Evolutionary conservation across 345 rosid species (phyloP).

Genomic region (Corchorus capsularis): DNA sequence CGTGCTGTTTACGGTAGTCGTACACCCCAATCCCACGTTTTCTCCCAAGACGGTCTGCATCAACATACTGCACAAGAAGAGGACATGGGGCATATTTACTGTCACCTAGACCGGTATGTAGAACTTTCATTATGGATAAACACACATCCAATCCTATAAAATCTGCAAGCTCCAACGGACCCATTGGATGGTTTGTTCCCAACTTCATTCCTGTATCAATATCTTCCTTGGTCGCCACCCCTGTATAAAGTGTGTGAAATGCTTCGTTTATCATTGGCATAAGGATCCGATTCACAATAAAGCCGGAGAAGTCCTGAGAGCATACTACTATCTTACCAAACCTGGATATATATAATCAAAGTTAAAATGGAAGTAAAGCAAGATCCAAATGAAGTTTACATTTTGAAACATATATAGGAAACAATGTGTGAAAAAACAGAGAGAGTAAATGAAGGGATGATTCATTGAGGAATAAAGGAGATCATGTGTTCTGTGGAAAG

Average conservation of each 20-base stretch:
- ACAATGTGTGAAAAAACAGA: neutral
- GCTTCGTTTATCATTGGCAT: constrained; percentile 99
- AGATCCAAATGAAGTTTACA: neutral
- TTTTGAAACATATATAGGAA: neutral
- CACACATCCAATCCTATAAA: constrained; percentile 82
- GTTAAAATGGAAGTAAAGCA: neutral
- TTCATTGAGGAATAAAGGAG: neutral
- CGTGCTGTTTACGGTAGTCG: constrained; percentile 44
- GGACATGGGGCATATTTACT: constrained; percentile 75
- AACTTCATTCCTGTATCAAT: constrained; percentile 88
- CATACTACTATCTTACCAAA: constrained; percentile 76
- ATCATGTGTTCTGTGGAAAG: neutral
- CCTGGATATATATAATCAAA: constrained; percentile 39
- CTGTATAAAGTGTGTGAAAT: constrained; percentile 73
- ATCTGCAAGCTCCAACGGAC: constrained; percentile 84
- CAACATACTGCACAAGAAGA: constrained; percentile 82
- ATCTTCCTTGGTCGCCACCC: constrained; percentile 92
- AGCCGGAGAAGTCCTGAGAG: constrained; percentile 80
- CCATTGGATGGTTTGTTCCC: constrained; percentile 94
- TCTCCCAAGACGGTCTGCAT: constrained; percentile 82
- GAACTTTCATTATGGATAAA: constrained; percentile 78
- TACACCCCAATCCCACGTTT: constrained; percentile 80
- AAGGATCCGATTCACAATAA: constrained; percentile 82
- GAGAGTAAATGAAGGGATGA: too few relatives aligned
- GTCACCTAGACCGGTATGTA: constrained; percentile 75